Conservation (phyloP, 2,329 filamentous ascomycete genomes). For the Penicillium freii region DNA sequence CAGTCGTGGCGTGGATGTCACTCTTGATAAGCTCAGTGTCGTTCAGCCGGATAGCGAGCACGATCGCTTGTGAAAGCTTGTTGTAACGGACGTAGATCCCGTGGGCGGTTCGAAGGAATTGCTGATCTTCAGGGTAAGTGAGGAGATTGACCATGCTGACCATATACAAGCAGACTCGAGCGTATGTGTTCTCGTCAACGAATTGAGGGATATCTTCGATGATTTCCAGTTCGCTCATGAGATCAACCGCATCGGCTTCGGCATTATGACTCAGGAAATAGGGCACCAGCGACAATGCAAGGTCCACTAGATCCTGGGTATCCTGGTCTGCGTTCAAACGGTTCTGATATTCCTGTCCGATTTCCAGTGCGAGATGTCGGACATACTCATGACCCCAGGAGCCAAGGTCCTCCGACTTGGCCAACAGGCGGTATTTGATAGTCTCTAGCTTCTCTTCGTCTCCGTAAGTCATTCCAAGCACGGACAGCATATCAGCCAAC, state of each 20-base stretch:
- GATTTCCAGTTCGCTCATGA: constrained; percentile 96
- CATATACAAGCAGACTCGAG: constrained; percentile 94
- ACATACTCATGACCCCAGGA: constrained; percentile 99
- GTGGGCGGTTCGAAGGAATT: constrained; percentile 89
- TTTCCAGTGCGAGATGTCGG: constrained; percentile 89
- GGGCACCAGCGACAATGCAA: constrained; percentile 81
- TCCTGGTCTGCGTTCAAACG: constrained; percentile 81
- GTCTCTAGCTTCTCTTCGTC: constrained; percentile 96
- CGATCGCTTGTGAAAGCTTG: constrained; percentile 88
- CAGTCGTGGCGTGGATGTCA: constrained; percentile 76
- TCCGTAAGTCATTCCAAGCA: constrained; percentile 98
- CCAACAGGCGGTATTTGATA: constrained; percentile 87
- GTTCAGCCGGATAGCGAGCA: constrained; percentile 89
- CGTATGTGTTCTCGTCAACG: constrained; percentile 90
- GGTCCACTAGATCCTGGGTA: constrained; percentile 77
- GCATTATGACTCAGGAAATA: constrained; percentile 97
- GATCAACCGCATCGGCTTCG: constrained; percentile 94
- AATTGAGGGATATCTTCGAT: constrained; percentile 88
- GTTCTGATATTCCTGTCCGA: constrained; percentile 90
- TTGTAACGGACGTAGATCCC: constrained; percentile 91
- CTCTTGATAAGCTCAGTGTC: constrained; percentile 77
- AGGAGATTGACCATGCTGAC: constrained; percentile 97
- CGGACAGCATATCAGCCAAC: constrained; percentile 91
- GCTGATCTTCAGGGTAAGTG: constrained; percentile 95
- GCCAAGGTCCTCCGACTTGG: constrained; percentile 85